Conservation (phyloP, 2,329 filamentous ascomycete genomes). For the Furcasterigmium furcatum region DNA sequence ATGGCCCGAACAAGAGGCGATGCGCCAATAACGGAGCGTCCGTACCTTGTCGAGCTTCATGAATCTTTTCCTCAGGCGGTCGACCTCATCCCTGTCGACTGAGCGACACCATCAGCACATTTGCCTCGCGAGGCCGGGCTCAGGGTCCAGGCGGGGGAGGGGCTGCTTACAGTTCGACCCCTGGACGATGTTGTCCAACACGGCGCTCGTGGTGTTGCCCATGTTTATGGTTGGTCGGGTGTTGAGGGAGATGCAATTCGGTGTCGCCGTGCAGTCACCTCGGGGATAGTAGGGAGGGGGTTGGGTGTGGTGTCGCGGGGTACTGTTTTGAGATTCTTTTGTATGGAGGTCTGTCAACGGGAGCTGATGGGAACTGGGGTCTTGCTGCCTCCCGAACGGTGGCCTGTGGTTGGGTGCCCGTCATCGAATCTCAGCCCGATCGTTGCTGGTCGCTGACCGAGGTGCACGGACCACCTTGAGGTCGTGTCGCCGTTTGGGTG, state of each 20-base stretch:
- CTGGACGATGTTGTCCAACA: slow-evolving; percentile 94
- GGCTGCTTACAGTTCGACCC: slow-evolving; percentile 87
- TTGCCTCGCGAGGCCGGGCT: background rate
- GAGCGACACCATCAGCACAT: background rate
- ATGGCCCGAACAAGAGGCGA: background rate
- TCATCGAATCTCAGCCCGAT: background rate
- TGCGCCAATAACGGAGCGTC: background rate
- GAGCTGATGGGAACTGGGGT: background rate
- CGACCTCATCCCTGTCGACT: slow-evolving; percentile 98
- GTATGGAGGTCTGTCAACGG: background rate
- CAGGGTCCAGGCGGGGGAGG: slow-evolving; percentile 10
- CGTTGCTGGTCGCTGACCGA: background rate
- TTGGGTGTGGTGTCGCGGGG: background rate
- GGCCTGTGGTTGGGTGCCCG: background rate
- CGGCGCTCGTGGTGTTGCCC: slow-evolving; percentile 67
- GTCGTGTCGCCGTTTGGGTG: no score
- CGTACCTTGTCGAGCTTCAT: slow-evolving; percentile 98
- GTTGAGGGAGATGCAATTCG: background rate
- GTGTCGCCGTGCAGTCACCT: slow-evolving; percentile 3
- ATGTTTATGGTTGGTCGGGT: slow-evolving; percentile 32
- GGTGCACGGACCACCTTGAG: background rate
- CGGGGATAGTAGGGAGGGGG: background rate
- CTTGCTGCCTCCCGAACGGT: background rate
- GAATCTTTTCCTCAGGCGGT: slow-evolving; percentile 91
- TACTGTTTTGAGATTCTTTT: background rate